Conservation (phyloP, 2,329 filamentous ascomycete species). For the Emergomyces pasteurianus region DNA sequence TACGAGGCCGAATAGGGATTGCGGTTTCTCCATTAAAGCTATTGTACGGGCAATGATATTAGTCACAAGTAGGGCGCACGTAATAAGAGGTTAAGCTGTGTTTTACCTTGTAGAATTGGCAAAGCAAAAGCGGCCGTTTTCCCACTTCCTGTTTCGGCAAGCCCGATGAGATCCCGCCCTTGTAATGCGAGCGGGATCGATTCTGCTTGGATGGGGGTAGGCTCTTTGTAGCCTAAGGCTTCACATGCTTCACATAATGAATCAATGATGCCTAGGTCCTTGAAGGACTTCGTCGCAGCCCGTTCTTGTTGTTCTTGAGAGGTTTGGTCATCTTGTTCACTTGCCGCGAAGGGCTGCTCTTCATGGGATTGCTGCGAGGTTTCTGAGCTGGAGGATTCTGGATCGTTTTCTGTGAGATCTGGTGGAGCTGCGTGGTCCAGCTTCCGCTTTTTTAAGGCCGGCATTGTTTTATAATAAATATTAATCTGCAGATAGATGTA, state of each 20-base stretch:
- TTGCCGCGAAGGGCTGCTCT: slow-evolving; percentile 4
- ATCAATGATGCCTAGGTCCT: slow-evolving; percentile 59
- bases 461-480: slow-evolving; percentile 19
- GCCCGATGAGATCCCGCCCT: slow-evolving; percentile 77
- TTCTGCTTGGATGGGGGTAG: slow-evolving; percentile 80
- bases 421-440: slow-evolving; percentile 18
- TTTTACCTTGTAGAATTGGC: slow-evolving; percentile 63
- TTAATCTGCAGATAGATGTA: neutral
- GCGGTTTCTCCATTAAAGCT: slow-evolving; percentile 75
- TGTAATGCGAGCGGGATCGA: slow-evolving; percentile 71
- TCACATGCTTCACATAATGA: slow-evolving; percentile 80
- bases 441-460: slow-evolving; percentile 31
- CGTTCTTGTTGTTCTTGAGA: neutral
- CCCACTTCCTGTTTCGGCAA: slow-evolving; percentile 90
- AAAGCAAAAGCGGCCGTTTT: slow-evolving; percentile 94
- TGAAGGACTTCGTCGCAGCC: slow-evolving; percentile 28
- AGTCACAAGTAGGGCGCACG: neutral
- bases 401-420: slow-evolving; percentile 12
- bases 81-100: neutral
- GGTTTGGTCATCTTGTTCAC: slow-evolving; percentile 7
- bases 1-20: slow-evolving; percentile 75
- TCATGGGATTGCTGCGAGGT: slow-evolving; percentile 10
- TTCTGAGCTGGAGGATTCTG: slow-evolving; percentile 8
- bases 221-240: slow-evolving; percentile 66
- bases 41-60: neutral